phyloP scores from a whole-genome alignment of 176 grass and related monocot genomes.

The Carex cristatella region DNA sequence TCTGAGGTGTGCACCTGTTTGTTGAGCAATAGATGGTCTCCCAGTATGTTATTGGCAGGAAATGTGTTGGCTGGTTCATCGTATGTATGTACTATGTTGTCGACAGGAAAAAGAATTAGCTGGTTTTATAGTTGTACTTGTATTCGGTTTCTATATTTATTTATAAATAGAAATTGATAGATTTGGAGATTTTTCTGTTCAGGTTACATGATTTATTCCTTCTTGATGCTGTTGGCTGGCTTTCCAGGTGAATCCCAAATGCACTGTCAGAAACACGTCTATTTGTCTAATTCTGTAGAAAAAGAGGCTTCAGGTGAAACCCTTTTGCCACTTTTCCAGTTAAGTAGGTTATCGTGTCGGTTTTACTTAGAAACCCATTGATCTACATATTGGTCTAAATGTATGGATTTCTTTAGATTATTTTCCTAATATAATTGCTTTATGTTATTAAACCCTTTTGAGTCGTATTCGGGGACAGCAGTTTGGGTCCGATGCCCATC shows the following conservation, averaged over 20 bases:
- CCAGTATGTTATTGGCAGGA: neutral
- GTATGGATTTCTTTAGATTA: neutral
- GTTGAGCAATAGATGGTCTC: neutral
- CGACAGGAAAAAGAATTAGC: neutral
- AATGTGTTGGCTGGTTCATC: neutral
- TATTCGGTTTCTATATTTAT: conserved; percentile 5
- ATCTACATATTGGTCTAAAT: too few relatives aligned
- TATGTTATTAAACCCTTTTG: neutral
- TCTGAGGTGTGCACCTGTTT: neutral
- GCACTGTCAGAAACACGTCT: neutral
- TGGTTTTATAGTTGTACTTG: neutral
- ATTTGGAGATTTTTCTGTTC: neutral
- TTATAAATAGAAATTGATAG: neutral
- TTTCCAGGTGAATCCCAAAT: neutral
- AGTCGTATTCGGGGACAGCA: neutral
- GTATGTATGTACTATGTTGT: neutral
- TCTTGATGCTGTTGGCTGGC: too few relatives aligned
- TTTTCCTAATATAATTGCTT: neutral
- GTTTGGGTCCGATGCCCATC: too few relatives aligned
- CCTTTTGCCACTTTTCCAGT: too few relatives aligned
- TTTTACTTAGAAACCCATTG: neutral
- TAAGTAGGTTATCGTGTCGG: neutral
- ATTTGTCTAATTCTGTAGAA: neutral
- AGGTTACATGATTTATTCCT: neutral
- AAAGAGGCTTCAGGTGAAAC: neutral